A percentile compares a stretch with the other conserved stretches of the same genome.
phyloP scores from a whole-genome alignment of 2,329 filamentous ascomycete species.

The Fusarium dimerum region DNA sequence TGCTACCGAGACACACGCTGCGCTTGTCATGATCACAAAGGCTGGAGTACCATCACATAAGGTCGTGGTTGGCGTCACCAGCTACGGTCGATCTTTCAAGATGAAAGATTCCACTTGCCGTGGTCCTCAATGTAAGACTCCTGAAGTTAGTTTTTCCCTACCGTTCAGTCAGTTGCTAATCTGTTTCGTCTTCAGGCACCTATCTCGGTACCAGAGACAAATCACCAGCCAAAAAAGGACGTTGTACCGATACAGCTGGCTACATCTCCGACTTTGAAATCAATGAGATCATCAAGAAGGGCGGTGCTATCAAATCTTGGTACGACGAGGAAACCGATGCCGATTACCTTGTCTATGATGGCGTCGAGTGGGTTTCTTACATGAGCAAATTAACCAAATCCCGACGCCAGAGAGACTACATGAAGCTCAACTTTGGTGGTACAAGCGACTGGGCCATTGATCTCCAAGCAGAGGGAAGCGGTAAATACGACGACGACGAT shows the following conservation, averaged over 20 bases:
- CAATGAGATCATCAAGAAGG: slow-evolving; percentile 16
- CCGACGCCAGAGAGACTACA: slow-evolving; percentile 7
- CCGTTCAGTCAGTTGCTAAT: too few relatives aligned
- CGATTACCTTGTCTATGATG: slow-evolving; percentile 25
- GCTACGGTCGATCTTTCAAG: slow-evolving; percentile 35
- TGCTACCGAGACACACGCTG: slow-evolving; percentile 33
- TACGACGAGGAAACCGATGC: slow-evolving; percentile 5
- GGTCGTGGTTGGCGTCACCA: slow-evolving; percentile 33
- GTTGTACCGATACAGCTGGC: slow-evolving; percentile 24
- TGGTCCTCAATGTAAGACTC: neutral
- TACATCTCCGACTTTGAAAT: slow-evolving; percentile 37
- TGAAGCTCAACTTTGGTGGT: slow-evolving; percentile 24
- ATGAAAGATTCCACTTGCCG: slow-evolving; percentile 27
- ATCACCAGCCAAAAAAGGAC: neutral
- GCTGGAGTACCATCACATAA: slow-evolving; percentile 33
- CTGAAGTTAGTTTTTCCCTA: too few relatives aligned
- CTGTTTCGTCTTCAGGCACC: too few relatives aligned
- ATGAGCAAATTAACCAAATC: slow-evolving; percentile 25
- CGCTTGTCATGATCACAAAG: slow-evolving; percentile 37
- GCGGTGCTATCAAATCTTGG: slow-evolving; percentile 2
- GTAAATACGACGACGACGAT: too few relatives aligned
- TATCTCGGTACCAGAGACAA: neutral
- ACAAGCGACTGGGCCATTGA: slow-evolving; percentile 29
- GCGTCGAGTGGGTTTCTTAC: slow-evolving; percentile 24
- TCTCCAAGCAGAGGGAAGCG: too few relatives aligned